Evolutionary conservation across 805 yeast genomes (phyloP).

Genomic region (Candida maesae): DNA sequence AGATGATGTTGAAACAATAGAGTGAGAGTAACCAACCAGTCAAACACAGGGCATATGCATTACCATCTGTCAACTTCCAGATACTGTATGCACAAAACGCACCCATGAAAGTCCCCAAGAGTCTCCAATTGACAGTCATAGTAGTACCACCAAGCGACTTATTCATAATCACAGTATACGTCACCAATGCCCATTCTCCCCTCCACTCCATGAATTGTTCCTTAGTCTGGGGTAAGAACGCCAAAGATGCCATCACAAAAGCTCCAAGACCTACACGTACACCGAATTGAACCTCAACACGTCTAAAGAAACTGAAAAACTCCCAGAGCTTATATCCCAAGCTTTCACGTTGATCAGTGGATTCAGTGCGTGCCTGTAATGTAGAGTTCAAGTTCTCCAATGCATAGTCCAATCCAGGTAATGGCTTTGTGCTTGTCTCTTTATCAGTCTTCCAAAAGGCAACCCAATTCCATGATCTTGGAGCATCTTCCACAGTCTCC

Average conservation of each 20-base stretch:
- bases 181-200: conserved; percentile 83
- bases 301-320: conserved; percentile 46
- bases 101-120: conserved; percentile 73
- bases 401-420: conserved; percentile 18
- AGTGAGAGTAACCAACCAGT: conserved; percentile 39
- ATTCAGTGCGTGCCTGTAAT: conserved; percentile 25
- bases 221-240: conserved; percentile 56
- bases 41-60: conserved; percentile 48
- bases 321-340: conserved; percentile 43
- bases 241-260: conserved; percentile 58
- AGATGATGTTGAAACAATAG: conserved; percentile 49
- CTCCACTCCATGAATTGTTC: conserved; percentile 59
- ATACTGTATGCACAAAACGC: conserved; percentile 55
- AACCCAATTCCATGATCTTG: conserved; percentile 46
- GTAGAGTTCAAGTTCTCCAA: conserved; percentile 15
- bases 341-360: conserved; percentile 13
- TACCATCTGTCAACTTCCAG: conserved; percentile 58
- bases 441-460: conserved; percentile 41
- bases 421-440: not conserved
- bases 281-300: conserved; percentile 74
- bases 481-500: conserved; percentile 9
- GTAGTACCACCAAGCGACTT: conserved; percentile 83
- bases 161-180: conserved; percentile 79
- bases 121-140: conserved; percentile 69
- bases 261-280: conserved; percentile 79